Evolutionary conservation across 345 rosid genomes (phyloP), one percentile per base, ranked within the genome.

Genomic region (Gossypium bickii): DNA sequence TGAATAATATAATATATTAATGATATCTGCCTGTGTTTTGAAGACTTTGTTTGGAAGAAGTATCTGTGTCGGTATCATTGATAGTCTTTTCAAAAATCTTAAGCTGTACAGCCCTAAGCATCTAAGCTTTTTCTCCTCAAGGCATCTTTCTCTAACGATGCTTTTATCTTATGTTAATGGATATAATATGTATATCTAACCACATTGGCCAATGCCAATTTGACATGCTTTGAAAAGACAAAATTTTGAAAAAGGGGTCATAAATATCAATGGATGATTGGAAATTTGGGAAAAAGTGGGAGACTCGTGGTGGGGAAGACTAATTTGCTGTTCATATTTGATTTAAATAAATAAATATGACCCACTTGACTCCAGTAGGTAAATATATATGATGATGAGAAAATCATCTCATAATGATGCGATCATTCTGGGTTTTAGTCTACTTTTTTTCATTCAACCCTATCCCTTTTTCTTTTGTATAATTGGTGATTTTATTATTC

Each of bases 71-170:
- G 41, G 29, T 47, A 25, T 72, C 3, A 51, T 74, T 56, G 55
- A 57, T 41, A 29, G 61, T 34, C 41, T 66, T 72, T 66, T 6
- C 24, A 53, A 53, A 6, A 47, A 43, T 57, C 52, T 45, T 43
- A 7, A 27, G 51, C 44, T 38, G 43, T 45, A 27, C 9, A 49
- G 64, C 47, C 62, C 8, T 10, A 34, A 34, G 1, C 55, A 41
- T n/a, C 41, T 0, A 12, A 38, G 5, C 29, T 67, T 67, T 34
- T 78, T 79, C 58, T 17, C 43, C 63, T 75, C 73, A 38, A 64
- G 79, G 71, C 70, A 71, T 70, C 74, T 79, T 79, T 69, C 20
- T 57, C 20, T 38, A 52, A 64, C 78, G 64, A 75, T 79, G 75
- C 60, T 52, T 70, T 25, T 48, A 17, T 41, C 3, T 44, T 4